Evolutionary conservation across 192 early-diverging fungal genomes (phyloP).

Genomic region (Funneliformis geosporum): DNA sequence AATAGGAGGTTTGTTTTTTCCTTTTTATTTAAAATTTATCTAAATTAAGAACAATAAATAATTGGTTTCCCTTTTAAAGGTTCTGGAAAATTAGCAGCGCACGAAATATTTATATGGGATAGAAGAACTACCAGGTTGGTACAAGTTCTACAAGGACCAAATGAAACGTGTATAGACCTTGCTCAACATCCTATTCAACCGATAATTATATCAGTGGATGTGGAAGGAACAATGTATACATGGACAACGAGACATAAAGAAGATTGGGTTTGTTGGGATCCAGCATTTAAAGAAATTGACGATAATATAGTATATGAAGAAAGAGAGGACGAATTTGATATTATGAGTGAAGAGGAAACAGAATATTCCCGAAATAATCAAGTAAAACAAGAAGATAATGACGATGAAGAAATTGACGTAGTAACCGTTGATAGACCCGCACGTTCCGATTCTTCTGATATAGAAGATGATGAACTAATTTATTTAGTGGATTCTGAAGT

Average conservation of each 20-base stretch:
- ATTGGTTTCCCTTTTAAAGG: slow-evolving; percentile 41
- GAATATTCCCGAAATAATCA: neutral
- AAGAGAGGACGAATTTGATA: slow-evolving; percentile 92
- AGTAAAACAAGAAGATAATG: neutral
- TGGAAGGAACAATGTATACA: slow-evolving; percentile 81
- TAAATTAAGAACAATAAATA: slow-evolving; percentile 2
- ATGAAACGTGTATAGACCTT: slow-evolving; percentile 79
- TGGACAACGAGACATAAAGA: slow-evolving; percentile 82
- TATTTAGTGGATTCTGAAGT: neutral
- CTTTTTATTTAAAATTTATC: neutral
- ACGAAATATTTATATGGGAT: slow-evolving; percentile 97
- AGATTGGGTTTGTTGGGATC: slow-evolving; percentile 93
- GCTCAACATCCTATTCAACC: slow-evolving; percentile 87
- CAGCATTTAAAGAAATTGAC: slow-evolving; percentile 89
- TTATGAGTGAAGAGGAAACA: slow-evolving; percentile 29
- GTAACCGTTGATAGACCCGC: neutral
- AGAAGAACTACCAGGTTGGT: slow-evolving; percentile 76
- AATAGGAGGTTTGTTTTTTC: slow-evolving; percentile 63
- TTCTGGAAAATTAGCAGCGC: slow-evolving; percentile 81
- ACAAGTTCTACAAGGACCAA: slow-evolving; percentile 89
- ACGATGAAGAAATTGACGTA: slow-evolving; percentile 18
- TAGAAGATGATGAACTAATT: slow-evolving; percentile 8
- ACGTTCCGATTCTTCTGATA: slow-evolving; percentile 4
- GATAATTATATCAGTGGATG: slow-evolving; percentile 79
- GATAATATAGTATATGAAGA: slow-evolving; percentile 96